phyloP scores from a whole-genome alignment of 116 monocot species.

The Thalassia testudinum region DNA sequence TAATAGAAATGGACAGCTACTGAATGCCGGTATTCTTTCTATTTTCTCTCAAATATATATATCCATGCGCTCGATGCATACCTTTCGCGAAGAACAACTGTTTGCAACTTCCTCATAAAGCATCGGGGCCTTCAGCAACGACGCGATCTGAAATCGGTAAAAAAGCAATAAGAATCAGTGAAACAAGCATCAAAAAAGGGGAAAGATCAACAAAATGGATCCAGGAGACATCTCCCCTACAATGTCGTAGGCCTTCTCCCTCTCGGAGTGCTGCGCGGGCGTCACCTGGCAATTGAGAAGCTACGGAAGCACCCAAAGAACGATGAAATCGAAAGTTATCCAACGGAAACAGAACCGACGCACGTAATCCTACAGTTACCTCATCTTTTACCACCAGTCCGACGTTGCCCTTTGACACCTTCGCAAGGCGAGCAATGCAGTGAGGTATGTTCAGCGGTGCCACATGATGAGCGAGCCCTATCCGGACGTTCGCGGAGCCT shows the following conservation, averaged over 20 bases:
- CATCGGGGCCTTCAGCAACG: constrained; percentile 60
- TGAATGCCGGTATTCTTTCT: too few relatives aligned
- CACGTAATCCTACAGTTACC: constrained; percentile 15
- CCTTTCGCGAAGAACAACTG: constrained; percentile 52
- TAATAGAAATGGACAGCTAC: too few relatives aligned
- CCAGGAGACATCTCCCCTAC: constrained; percentile 16
- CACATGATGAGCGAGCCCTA: constrained; percentile 72
- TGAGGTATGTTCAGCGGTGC: constrained; percentile 67
- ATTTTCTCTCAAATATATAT: too few relatives aligned
- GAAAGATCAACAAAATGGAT: background rate
- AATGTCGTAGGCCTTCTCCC: constrained; percentile 75
- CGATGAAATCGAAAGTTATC: too few relatives aligned
- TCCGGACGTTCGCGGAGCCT: constrained; percentile 83
- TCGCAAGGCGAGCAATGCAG: constrained; percentile 61
- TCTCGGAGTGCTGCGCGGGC: constrained; percentile 38
- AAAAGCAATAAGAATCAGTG: background rate
- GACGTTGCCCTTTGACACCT: constrained; percentile 1
- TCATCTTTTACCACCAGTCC: constrained; percentile 36
- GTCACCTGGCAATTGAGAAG: constrained; percentile 46
- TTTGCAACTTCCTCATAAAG: constrained; percentile 50
- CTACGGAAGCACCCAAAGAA: constrained; percentile 7
- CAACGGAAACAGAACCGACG: background rate
- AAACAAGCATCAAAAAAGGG: constrained; percentile 1
- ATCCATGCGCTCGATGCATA: too few relatives aligned
- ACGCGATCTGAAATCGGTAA: constrained; percentile 46